These are phyloP conservation scores for Aspergillus sp. DNA, from an alignment of 2,329 filamentous ascomycete species.

Conservation along the genomic window DNA sequence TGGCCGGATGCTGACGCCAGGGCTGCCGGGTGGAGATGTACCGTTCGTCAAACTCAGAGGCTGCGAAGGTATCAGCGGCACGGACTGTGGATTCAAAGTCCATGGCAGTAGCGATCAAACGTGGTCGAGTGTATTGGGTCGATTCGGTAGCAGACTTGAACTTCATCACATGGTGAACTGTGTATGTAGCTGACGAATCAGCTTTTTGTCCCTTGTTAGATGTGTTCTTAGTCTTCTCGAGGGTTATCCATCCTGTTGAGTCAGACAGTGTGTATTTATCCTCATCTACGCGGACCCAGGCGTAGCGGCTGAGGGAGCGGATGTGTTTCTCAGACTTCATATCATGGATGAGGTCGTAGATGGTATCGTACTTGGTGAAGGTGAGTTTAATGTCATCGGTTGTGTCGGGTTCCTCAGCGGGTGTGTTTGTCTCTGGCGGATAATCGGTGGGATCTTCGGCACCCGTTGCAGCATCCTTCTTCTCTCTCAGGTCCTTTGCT, in stretches of 20 bases:
- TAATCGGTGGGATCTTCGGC: background rate
- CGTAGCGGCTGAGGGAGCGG: constrained; percentile 69
- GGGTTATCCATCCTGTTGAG: constrained; percentile 61
- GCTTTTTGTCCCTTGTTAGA: background rate
- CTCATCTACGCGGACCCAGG: constrained; percentile 80
- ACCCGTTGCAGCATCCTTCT: constrained; percentile 42
- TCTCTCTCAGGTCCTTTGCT: constrained; percentile 60
- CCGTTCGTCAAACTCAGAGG: constrained; percentile 63
- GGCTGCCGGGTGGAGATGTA: constrained; percentile 67
- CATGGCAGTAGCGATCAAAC: constrained; percentile 64
- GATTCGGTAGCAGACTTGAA: constrained; percentile 34
- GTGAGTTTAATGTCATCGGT: constrained; percentile 57
- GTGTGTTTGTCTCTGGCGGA: background rate
- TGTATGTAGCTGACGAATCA: constrained; percentile 25
- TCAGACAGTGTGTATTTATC: constrained; percentile 72
- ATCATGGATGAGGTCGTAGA: constrained; percentile 88
- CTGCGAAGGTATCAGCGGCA: constrained; percentile 80
- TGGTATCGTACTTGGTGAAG: constrained; percentile 87
- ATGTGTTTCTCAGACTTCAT: constrained; percentile 77
- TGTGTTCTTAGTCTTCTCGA: constrained; percentile 39
- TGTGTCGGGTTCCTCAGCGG: constrained; percentile 22
- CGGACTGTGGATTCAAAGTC: constrained; percentile 76
- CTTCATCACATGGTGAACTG: constrained; percentile 37
- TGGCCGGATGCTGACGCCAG: constrained; percentile 72
- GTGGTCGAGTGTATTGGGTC: constrained; percentile 67